Conservation (phyloP, 2,329 filamentous ascomycete genomes). For the Claviceps capensis region DNA sequence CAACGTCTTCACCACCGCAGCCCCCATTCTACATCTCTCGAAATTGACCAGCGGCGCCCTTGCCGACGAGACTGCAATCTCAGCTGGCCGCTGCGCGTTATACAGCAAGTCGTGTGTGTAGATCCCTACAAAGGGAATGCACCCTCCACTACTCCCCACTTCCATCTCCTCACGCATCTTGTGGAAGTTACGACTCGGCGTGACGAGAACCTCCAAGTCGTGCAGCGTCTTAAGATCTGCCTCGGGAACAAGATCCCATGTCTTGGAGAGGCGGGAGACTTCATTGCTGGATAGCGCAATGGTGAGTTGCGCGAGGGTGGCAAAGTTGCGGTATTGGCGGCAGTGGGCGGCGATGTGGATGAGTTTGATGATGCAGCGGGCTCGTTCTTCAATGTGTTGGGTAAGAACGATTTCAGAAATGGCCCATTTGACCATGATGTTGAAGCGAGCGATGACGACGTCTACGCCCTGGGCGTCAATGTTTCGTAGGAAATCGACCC, state of each 20-base stretch:
- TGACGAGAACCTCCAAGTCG: constrained; percentile 59
- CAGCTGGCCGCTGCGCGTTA: constrained; percentile 65
- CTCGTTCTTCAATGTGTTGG: constrained; percentile 55
- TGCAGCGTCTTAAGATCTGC: constrained; percentile 51
- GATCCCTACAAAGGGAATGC: constrained; percentile 71
- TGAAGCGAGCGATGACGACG: constrained; percentile 75
- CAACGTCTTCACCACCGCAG: constrained; percentile 65
- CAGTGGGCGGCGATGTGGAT: constrained; percentile 72
- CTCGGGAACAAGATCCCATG: constrained; percentile 57
- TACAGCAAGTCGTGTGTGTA: constrained; percentile 77
- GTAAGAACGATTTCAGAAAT: constrained; percentile 70
- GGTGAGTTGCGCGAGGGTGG: constrained; percentile 69
- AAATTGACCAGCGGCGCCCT: constrained; percentile 67
- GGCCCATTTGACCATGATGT: constrained; percentile 79
- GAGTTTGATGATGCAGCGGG: constrained; percentile 63
- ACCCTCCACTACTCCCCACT: constrained; percentile 49
- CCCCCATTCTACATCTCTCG: constrained; percentile 64
- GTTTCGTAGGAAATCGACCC: constrained; percentile 68
- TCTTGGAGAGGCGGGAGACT: constrained; percentile 50
- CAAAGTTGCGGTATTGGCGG: constrained; percentile 65
- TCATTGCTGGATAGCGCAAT: constrained; percentile 66
- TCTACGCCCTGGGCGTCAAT: constrained; percentile 64
- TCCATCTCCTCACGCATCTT: constrained; percentile 72
- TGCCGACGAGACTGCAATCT: constrained; percentile 53
- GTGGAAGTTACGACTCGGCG: constrained; percentile 66